Evolutionary conservation across 1,139 yeast genomes (phyloP).

Genomic region (Suhomyces guaymorum): DNA sequence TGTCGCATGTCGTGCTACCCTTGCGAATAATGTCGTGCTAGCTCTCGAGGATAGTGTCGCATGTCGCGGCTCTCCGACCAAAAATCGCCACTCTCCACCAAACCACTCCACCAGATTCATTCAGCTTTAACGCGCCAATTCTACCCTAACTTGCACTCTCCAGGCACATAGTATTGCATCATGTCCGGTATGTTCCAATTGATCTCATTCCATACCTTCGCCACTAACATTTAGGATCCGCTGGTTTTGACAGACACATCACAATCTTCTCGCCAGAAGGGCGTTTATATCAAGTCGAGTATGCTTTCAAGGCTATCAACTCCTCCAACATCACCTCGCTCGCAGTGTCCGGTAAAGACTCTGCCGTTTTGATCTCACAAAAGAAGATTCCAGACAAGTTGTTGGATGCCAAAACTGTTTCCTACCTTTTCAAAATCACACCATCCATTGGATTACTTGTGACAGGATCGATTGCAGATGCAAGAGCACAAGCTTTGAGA

Average conservation of each 20-base stretch:
- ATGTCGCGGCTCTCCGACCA: not conserved
- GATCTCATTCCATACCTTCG: not conserved
- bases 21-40: too few species aligned
- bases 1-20: too few species aligned
- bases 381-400: constrained; percentile 95
- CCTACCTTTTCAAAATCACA: constrained; percentile 82
- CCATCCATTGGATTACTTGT: constrained; percentile 86
- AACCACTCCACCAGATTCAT: too few species aligned
- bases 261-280: constrained; percentile 99
- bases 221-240: constrained; percentile 49
- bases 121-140: too few species aligned
- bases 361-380: constrained; percentile 89
- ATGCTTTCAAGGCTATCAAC: constrained; percentile 96
- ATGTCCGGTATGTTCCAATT: constrained; percentile 18
- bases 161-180: too few species aligned
- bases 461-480: constrained; percentile 96
- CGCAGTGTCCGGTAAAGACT: constrained; percentile 83
- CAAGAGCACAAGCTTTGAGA: constrained; percentile 83
- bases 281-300: constrained; percentile 93
- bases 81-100: too few species aligned
- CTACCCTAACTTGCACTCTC: too few species aligned
- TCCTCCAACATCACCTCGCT: constrained; percentile 87
- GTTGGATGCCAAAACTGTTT: constrained; percentile 80
- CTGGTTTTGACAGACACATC: constrained; percentile 98
- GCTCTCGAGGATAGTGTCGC: not conserved